Base-by-base conservation (phyloP, 1,284 basidiomycete genomes). In the Trametes pubescens region DNA sequence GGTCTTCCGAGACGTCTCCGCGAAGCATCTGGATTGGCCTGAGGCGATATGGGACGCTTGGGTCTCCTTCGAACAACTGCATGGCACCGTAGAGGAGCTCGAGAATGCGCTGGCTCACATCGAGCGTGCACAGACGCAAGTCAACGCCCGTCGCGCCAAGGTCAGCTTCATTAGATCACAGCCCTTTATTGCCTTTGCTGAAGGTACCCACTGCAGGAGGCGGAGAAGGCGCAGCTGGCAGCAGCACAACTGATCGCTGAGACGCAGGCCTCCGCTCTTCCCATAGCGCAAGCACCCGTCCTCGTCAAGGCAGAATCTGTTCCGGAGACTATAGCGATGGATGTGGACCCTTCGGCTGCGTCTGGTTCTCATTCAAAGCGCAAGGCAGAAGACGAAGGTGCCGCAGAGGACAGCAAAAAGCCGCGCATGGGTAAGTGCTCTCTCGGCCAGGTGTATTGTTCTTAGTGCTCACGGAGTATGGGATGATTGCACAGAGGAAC, bases 1-100 rank as follows among this genome's bases (percentile, higher is more conserved):
- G 26, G 79, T 87, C 4, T 95, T 92, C 77, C 78, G 80, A 22
- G 84, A 88, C 61, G 80, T 90, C 14, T 85, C 87, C 57, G 79
- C 81, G 49, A 91, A 90, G 74, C 84, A 89, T 49, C 72, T 97
- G 46, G 96, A 98, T 77, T 98, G 95, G 91, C 94, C 96, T 0
- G 95, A 98, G 76, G 91, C 89, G 2, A 81, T 99, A 6, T 94
- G 94, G 86, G 92, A 96, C 63, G 91, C 92, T 0, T 98, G 94
- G 90, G 74, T 90, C 5, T 79, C 84, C 16, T 98, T 99, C 69
- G 97, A 99, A 75, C 88, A 94, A 66, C 79, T 92, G 4, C 83
- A 94, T 69, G 97, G 97, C 0, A 82, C 85, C 9, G 78, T 94
- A 8, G 80, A 86, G 46, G 87, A 90, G 6, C 76, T 98, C 18